phyloP scores from a whole-genome alignment of 371 early-diverging fungal species.

The Dentiscutata heterogama region DNA sequence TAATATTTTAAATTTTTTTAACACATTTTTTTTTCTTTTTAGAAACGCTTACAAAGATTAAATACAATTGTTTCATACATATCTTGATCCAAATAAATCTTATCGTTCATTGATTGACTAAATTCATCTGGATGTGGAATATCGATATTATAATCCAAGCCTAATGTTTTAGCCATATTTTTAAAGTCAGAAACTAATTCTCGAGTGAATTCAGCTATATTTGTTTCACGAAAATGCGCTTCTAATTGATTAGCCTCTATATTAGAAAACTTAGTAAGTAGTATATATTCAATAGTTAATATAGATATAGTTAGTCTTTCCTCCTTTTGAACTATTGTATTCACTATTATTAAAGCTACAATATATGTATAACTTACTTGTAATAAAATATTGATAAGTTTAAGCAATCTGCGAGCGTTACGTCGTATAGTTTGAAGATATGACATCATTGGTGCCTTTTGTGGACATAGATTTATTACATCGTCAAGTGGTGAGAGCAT shows the following conservation, averaged over 20 bases:
- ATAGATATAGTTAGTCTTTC: too few species aligned
- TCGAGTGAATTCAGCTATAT: constrained; percentile 54
- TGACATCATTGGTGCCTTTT: constrained; percentile 45
- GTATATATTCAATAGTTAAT: too few species aligned
- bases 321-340: not conserved
- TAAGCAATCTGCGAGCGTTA: constrained; percentile 59
- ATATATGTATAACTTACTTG: constrained; percentile 37
- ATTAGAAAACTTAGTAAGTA: not conserved
- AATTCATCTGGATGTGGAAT: constrained; percentile 45
- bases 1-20: too few species aligned
- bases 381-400: constrained; percentile 60
- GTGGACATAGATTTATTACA: constrained; percentile 50
- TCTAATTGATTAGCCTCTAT: constrained; percentile 59
- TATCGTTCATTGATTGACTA: constrained; percentile 22
- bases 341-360: not conserved
- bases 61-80: constrained; percentile 62
- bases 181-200: constrained; percentile 58
- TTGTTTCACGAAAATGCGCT: constrained; percentile 56
- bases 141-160: constrained; percentile 48
- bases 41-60: constrained; percentile 49
- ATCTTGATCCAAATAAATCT: constrained; percentile 57
- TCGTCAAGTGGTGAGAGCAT: constrained; percentile 63
- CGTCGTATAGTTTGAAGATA: constrained; percentile 54
- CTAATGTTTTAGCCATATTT: constrained; percentile 53
- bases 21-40: not conserved